These are phyloP conservation scores for Rhodotorula kratochvilovae DNA, from an alignment of 768 basidiomycete species.

Conservation along the genomic window DNA sequence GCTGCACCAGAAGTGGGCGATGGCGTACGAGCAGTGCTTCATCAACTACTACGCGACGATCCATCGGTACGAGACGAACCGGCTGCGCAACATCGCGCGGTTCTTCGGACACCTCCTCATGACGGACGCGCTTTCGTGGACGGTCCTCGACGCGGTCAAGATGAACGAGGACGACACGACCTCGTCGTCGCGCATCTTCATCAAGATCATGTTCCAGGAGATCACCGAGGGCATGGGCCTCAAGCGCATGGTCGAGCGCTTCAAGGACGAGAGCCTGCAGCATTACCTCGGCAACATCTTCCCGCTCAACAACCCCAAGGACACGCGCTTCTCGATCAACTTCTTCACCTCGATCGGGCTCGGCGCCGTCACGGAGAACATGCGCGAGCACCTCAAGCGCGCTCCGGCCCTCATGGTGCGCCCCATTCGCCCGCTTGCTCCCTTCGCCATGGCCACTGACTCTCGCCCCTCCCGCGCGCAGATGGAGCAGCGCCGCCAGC, in stretches of 20 bases:
- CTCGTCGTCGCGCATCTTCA: constrained; percentile 88
- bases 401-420: constrained; percentile 78
- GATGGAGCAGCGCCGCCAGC: constrained; percentile 38
- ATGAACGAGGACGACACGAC: constrained; percentile 99
- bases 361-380: constrained; percentile 85
- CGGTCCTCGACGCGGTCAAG: constrained; percentile 72
- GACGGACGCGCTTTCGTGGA: constrained; percentile 85
- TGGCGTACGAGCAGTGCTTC: constrained; percentile 81
- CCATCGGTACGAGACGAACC: constrained; percentile 98
- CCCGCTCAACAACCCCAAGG: constrained; percentile 92
- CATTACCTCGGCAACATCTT: constrained; percentile 76
- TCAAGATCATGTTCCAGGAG: constrained; percentile 94
- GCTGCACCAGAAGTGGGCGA: constrained; percentile 90
- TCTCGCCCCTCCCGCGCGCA: not conserved
- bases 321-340: constrained; percentile 63
- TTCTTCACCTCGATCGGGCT: constrained; percentile 95
- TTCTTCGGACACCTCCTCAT: constrained; percentile 91
- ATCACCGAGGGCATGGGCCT: constrained; percentile 91
- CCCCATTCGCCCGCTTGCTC: not conserved
- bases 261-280: constrained; percentile 78
- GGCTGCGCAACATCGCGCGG: constrained; percentile 90
- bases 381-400: constrained; percentile 96
- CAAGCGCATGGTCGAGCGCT: constrained; percentile 76
- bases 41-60: constrained; percentile 87
- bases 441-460: not conserved